phyloP scores from a whole-genome alignment of 345 rosid species.

The Corchorus capsularis region DNA sequence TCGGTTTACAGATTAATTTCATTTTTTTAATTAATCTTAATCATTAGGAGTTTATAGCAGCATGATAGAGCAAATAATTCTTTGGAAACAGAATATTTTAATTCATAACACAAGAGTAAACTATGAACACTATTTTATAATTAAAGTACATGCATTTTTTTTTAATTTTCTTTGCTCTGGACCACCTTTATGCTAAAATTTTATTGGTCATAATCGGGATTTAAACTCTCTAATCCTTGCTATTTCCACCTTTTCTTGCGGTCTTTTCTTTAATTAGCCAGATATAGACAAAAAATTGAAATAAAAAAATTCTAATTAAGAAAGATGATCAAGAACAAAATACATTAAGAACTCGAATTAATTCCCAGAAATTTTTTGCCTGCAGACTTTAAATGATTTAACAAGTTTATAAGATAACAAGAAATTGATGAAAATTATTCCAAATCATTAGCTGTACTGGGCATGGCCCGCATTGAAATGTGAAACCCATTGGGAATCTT shows the following conservation, averaged over 20 bases:
- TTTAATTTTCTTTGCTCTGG: conserved; percentile 11
- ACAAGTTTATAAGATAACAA: conserved; percentile 8
- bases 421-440: conserved; percentile 22
- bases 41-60: conserved; percentile 38
- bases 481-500: conserved; percentile 33
- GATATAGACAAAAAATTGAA: conserved; percentile 5
- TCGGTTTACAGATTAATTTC: conserved; percentile 10
- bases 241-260: conserved; percentile 31
- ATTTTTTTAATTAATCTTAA: conserved; percentile 19
- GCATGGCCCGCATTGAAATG: conserved; percentile 36
- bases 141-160: not conserved
- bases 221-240: conserved; percentile 21
- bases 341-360: not conserved
- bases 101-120: conserved; percentile 20
- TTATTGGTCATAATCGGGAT: not conserved
- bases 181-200: conserved; percentile 21
- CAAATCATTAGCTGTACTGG: conserved; percentile 31
- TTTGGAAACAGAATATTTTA: conserved; percentile 21
- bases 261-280: conserved; percentile 18
- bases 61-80: conserved; percentile 31
- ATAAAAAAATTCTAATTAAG: not conserved
- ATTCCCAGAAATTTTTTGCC: not conserved
- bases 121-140: not conserved
- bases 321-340: conserved; percentile 9
- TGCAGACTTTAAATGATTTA: not conserved